Evolutionary conservation across 2,329 filamentous ascomycete genomes (phyloP), one percentile per base, ranked within the genome.

Genomic region (Sordariomycetes sp.): DNA sequence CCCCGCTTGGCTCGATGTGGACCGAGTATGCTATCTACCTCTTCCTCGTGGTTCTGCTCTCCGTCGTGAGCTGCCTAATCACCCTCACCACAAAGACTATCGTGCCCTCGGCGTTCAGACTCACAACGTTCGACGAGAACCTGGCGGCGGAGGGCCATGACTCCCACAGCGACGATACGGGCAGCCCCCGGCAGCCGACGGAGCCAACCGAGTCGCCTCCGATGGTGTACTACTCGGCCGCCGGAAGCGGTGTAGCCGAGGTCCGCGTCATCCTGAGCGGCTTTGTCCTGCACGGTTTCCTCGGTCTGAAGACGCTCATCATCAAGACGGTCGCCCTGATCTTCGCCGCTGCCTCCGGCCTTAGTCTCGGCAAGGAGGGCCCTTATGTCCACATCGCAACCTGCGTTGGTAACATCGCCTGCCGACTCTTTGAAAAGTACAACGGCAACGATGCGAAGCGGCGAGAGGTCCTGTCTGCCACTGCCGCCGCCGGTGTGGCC

Each of bases 301-400:
- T 99, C 8, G 94, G 94, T 63, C 70, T 95, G 45, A 88, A 87
- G 66, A 97, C 94, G 0, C 77, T 99, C 34, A 70, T 92, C 5
- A 80, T 95, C 71, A 99, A 99, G 68, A 88, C 89, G 0, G 65
- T 87, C 17, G 90, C 86, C 15, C 74, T 99, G 53, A 81, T 96
- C 59, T 77, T 97, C 58, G 95, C 89, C 67, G 90, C 97, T 45
- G 87, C 90, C 1, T 97, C 94, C 2, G 94, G 94, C 3, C 77
- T 99, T 60, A 96, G 90, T 67, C 76, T 99, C 50, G 94, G 94
- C 32, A 99, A 99, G 68, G 94, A 96, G 66, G 82, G 92, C 0
- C 94, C 94, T 0, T 97, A 92, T 65, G 94, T 99, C n/a, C 94
- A 99, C 69, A 95, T 97, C 65, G 90, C 91, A 0, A 89, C 92